Evolutionary conservation across 352 stramenopile genomes (phyloP).

Genomic region (Pythium brachiatum): DNA sequence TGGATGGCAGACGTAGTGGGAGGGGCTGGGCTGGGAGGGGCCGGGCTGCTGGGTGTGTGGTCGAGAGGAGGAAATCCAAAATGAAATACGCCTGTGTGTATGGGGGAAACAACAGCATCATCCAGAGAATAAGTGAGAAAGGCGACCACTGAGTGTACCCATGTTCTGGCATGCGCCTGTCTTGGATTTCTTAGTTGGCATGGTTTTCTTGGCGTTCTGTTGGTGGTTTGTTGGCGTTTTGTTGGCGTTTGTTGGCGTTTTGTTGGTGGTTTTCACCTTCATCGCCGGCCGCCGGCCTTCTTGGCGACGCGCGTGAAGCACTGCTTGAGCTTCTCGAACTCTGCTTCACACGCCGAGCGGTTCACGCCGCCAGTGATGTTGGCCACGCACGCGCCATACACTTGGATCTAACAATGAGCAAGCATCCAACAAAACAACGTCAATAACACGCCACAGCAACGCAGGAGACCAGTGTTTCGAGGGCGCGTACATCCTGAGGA

Average conservation of each 20-base stretch:
- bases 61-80: neutral
- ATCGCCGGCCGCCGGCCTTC: constrained; percentile 14
- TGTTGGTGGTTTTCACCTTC: neutral
- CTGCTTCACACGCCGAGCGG: constrained; percentile 53
- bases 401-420: constrained; percentile 48
- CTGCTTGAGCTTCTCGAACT: constrained; percentile 70
- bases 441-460: neutral
- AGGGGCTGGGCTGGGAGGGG: no score
- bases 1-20: no score
- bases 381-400: constrained; percentile 78
- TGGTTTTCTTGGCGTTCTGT: neutral
- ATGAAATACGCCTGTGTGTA: neutral
- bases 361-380: constrained; percentile 52
- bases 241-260: constrained; percentile 7
- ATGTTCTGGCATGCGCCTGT: no score
- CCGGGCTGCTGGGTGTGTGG: neutral
- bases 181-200: neutral
- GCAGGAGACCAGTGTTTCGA: neutral
- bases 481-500: constrained; percentile 47
- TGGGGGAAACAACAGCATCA: no score
- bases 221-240: neutral
- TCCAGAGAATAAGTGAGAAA: no score
- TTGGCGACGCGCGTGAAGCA: constrained; percentile 62
- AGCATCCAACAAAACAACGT: neutral
- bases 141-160: no score